A percentile compares a stretch with the other conserved stretches of the same genome.
Evolutionary conservation across 2,329 filamentous ascomycete genomes (phyloP).

Genomic region (Curvularia eragrostidis): DNA sequence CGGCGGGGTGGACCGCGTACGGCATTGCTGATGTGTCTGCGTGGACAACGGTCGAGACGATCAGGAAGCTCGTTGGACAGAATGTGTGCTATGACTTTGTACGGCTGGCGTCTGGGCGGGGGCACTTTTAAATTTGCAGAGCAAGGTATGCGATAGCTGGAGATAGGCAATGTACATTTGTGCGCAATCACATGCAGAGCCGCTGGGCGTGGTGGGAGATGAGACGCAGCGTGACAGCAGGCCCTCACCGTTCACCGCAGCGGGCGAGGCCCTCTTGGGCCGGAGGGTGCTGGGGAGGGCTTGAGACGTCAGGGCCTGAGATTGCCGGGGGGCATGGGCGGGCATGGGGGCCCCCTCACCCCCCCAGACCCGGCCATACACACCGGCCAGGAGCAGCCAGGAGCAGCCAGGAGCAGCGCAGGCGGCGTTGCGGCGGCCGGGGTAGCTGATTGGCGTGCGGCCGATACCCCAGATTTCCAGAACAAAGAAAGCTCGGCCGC

Average conservation of each 20-base stretch:
- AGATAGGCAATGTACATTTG: slow-evolving; percentile 4
- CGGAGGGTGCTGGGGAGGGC: too few species aligned
- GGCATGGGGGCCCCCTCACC: too few species aligned
- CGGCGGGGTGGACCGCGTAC: slow-evolving; percentile 80
- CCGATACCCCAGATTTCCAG: slow-evolving; percentile 45
- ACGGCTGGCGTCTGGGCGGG: slow-evolving; percentile 69
- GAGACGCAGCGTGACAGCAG: slow-evolving; percentile 11
- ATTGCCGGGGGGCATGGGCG: too few species aligned
- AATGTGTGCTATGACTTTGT: slow-evolving; percentile 91
- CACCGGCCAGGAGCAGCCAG: too few species aligned
- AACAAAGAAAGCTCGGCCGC: slow-evolving; percentile 23
- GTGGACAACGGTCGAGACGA: slow-evolving; percentile 82
- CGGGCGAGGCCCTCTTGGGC: background rate
- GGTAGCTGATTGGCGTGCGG: slow-evolving; percentile 34
- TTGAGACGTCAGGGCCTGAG: too few species aligned
- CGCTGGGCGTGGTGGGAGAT: background rate
- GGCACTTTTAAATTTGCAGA: slow-evolving; percentile 54
- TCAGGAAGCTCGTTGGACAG: slow-evolving; percentile 79
- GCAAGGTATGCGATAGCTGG: background rate
- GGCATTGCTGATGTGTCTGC: slow-evolving; percentile 80
- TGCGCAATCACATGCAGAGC: slow-evolving; percentile 1
- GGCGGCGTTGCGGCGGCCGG: slow-evolving; percentile 12
- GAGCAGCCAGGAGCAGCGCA: background rate
- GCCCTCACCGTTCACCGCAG: background rate
- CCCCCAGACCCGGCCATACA: too few species aligned